Conservation (phyloP, 1,284 basidiomycete species). For the Apiotrichum domesticum region DNA sequence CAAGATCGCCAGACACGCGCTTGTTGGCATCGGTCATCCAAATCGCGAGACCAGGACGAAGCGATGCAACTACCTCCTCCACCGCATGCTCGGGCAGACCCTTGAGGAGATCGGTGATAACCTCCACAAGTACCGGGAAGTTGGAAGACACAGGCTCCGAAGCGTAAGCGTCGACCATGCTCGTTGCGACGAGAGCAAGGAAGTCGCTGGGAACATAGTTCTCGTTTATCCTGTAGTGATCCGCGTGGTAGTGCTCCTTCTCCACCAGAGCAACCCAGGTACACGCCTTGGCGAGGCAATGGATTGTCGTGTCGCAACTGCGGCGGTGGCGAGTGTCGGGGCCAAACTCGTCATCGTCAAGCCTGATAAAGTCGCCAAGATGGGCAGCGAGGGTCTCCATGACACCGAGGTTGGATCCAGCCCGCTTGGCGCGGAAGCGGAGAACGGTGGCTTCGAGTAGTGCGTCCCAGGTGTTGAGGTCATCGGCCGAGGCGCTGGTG, state of each 20-base stretch:
- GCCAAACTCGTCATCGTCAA: background rate
- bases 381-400: constrained; percentile 39
- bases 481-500: constrained; percentile 15
- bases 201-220: constrained; percentile 38
- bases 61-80: constrained; percentile 12
- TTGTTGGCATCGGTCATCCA: constrained; percentile 27
- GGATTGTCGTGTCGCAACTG: constrained; percentile 31
- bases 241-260: constrained; percentile 21
- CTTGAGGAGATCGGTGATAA: constrained; percentile 10
- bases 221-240: constrained; percentile 32
- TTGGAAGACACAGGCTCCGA: background rate
- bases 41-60: constrained; percentile 12
- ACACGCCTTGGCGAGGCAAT: constrained; percentile 30
- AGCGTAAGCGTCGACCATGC: constrained; percentile 28
- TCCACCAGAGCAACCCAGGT: constrained; percentile 26
- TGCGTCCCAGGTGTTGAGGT: constrained; percentile 29
- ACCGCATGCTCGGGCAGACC: constrained; percentile 18
- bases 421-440: constrained; percentile 34
- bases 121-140: constrained; percentile 16
- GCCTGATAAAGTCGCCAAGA: constrained; percentile 27
- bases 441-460: constrained; percentile 30
- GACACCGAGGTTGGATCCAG: constrained; percentile 38
- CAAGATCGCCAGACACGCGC: constrained; percentile 6
- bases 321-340: constrained; percentile 8
- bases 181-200: constrained; percentile 24